Percentiles rank a stretch among this genome's conserved stretches.
Evolutionary conservation across 441 rosid species (phyloP).

Genomic region (Erodium moschatum): DNA sequence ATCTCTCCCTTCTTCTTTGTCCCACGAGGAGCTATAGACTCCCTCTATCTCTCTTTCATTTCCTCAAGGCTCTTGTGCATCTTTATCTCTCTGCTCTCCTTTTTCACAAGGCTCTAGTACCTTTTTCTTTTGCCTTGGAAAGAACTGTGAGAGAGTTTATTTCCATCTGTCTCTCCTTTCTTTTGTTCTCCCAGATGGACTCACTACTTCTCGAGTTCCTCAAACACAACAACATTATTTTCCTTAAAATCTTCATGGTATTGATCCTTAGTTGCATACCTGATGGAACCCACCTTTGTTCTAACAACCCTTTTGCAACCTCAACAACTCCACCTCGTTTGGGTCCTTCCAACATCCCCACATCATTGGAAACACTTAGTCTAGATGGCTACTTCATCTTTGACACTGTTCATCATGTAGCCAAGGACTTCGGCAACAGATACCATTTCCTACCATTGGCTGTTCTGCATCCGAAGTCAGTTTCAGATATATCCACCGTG

Average conservation of each 20-base stretch:
- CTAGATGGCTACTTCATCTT: conserved; percentile 64
- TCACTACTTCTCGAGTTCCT: conserved; percentile 12
- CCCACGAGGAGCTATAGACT: neutral
- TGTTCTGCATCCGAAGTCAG: conserved; percentile 69
- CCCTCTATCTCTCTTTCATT: neutral
- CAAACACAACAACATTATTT: conserved; percentile 37
- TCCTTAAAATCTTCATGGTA: conserved; percentile 45
- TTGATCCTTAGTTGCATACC: conserved; percentile 62
- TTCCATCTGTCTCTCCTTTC: neutral
- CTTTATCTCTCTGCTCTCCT: conserved; percentile 32
- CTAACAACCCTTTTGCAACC: conserved; percentile 15
- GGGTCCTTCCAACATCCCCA: conserved; percentile 39
- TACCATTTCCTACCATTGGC: conserved; percentile 62
- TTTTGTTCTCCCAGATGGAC: conserved; percentile 18
- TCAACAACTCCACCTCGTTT: neutral
- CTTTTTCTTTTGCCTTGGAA: conserved; percentile 9
- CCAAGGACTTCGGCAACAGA: conserved; percentile 77
- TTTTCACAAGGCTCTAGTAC: conserved; percentile 27
- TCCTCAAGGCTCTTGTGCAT: conserved; percentile 7
- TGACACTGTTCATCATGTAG: conserved; percentile 55
- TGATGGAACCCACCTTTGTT: conserved; percentile 44
- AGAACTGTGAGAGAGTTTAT: neutral
- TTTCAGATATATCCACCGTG: conserved; percentile 60
- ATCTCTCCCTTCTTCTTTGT: conserved; percentile 16
- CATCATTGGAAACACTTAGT: conserved; percentile 48